These are phyloP conservation scores for Fusarium sp. DNA, from an alignment of 2,329 filamentous ascomycete genomes.

Conservation along the genomic window DNA sequence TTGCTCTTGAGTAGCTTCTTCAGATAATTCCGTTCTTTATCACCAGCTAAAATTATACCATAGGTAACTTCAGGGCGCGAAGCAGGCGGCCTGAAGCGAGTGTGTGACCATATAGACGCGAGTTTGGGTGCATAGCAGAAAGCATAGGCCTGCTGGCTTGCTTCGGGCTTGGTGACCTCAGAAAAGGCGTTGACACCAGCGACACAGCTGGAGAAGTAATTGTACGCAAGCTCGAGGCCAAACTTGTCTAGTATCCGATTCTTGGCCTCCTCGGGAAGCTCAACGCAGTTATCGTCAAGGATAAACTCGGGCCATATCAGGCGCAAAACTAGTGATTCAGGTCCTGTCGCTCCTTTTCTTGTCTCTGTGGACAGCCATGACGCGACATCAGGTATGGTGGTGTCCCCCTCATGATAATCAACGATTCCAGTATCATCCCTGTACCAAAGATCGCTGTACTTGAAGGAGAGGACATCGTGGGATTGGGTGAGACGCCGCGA, in stretches of 20 bases:
- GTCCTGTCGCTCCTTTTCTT: constrained; percentile 9
- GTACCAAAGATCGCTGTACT: constrained; percentile 51
- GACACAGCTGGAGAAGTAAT: constrained; percentile 53
- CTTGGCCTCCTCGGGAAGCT: constrained; percentile 42
- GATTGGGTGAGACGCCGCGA: constrained; percentile 35
- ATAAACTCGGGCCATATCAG: constrained; percentile 49
- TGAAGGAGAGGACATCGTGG: constrained; percentile 39
- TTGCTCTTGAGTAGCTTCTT: constrained; percentile 41
- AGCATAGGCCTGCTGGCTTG: constrained; percentile 46
- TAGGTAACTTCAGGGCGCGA: constrained; percentile 43
- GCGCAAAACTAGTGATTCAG: constrained; percentile 49
- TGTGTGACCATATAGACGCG: constrained; percentile 55
- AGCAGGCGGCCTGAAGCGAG: constrained; percentile 20
- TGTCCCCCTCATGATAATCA: constrained; percentile 17
- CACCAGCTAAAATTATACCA: constrained; percentile 51
- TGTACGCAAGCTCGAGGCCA: constrained; percentile 50
- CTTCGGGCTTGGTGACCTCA: neutral
- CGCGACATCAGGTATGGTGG: constrained; percentile 14
- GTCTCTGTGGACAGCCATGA: constrained; percentile 46
- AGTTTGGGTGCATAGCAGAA: constrained; percentile 57
- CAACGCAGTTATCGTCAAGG: constrained; percentile 41
- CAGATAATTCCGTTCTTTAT: constrained; percentile 45
- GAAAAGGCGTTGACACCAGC: constrained; percentile 52
- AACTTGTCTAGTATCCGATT: constrained; percentile 47
- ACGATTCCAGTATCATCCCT: constrained; percentile 39